Evolutionary conservation across 2,329 filamentous ascomycete species (phyloP).

Genomic region (Taxawa tesnikishii): DNA sequence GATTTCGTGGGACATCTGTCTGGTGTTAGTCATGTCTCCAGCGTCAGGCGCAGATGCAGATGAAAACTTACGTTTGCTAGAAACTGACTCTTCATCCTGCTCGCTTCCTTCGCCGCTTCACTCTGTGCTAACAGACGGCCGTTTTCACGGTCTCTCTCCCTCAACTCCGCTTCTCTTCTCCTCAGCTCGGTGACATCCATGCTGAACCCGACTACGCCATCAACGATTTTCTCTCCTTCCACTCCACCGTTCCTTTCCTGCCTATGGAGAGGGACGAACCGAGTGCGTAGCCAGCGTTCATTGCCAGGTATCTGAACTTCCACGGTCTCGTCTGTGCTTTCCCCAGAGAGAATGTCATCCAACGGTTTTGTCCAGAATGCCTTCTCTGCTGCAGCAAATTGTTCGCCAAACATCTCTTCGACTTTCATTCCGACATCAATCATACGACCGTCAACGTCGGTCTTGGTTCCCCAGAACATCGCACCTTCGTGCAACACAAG

Average conservation of each 20-base stretch:
- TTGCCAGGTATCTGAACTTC: slow-evolving; percentile 48
- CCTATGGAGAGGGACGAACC: slow-evolving; percentile 53
- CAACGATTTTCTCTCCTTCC: slow-evolving; percentile 41
- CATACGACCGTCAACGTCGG: slow-evolving; percentile 1
- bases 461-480: slow-evolving; percentile 27
- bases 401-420: slow-evolving; percentile 45
- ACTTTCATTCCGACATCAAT: slow-evolving; percentile 33
- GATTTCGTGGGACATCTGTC: slow-evolving; percentile 24
- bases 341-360: slow-evolving; percentile 51
- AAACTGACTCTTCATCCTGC: slow-evolving; percentile 68
- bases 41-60: no score
- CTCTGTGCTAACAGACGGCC: slow-evolving; percentile 60
- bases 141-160: slow-evolving; percentile 53
- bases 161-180: slow-evolving; percentile 49
- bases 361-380: slow-evolving; percentile 43
- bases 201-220: slow-evolving; percentile 66
- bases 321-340: slow-evolving; percentile 46
- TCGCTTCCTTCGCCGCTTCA: slow-evolving; percentile 67
- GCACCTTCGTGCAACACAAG: slow-evolving; percentile 61
- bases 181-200: slow-evolving; percentile 69
- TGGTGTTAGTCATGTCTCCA: no score
- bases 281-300: slow-evolving; percentile 57
- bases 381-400: slow-evolving; percentile 17
- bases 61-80: slow-evolving; percentile 48
- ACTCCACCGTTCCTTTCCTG: slow-evolving; percentile 42